Conservation (phyloP, 2,329 filamentous ascomycete species). For the Calonectria montana region DNA sequence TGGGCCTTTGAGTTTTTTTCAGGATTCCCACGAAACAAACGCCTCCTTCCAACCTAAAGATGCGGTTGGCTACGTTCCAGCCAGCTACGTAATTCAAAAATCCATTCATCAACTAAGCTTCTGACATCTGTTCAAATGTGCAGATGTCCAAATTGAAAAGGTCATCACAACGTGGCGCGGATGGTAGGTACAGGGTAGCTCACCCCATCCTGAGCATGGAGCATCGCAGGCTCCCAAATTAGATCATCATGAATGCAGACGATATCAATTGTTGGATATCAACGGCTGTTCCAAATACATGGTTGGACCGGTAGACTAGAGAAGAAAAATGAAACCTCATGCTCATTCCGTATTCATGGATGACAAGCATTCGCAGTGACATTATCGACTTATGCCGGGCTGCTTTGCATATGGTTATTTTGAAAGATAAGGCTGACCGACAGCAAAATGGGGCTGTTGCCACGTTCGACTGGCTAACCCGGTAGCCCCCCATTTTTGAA, state of each 20-base stretch:
- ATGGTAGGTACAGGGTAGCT: neutral
- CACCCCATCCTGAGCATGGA: too few species aligned
- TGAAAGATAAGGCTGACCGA: slow-evolving; percentile 8
- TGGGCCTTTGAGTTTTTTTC: neutral
- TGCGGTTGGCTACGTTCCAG: neutral
- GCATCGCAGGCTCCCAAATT: neutral
- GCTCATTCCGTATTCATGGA: neutral
- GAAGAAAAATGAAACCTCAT: slow-evolving; percentile 9
- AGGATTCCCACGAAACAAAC: neutral
- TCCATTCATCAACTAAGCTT: neutral
- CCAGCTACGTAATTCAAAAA: neutral
- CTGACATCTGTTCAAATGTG: neutral
- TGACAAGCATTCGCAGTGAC: slow-evolving; percentile 5
- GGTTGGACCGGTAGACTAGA: neutral
- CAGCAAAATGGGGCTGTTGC: slow-evolving; percentile 3
- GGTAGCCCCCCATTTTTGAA: neutral
- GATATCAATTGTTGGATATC: neutral
- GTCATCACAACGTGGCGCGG: neutral
- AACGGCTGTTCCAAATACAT: neutral
- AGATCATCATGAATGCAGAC: neutral
- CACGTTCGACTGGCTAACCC: neutral
- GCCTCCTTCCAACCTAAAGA: neutral
- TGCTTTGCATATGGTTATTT: slow-evolving; percentile 19
- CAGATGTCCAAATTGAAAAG: neutral
- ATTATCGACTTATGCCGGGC: slow-evolving; percentile 12